These are phyloP conservation scores for Trichomonascaceae sp. DNA, from an alignment of 1,139 yeast species.

Conservation along the genomic window DNA sequence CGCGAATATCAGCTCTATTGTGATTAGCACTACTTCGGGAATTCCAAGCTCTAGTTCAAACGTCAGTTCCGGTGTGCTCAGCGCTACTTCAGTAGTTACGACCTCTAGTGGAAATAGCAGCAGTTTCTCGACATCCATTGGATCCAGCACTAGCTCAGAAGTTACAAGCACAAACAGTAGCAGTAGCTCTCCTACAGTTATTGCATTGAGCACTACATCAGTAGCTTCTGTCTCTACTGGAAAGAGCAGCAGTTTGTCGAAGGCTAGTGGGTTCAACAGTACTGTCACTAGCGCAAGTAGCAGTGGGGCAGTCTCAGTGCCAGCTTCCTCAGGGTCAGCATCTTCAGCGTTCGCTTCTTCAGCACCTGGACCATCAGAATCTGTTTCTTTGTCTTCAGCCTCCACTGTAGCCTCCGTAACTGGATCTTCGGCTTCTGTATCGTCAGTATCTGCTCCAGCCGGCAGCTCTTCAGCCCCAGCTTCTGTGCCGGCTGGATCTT, in stretches of 20 bases:
- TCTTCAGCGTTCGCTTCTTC: slow-evolving; percentile 8
- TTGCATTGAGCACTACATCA: background rate
- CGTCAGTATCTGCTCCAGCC: slow-evolving; percentile 13
- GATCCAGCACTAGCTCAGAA: background rate
- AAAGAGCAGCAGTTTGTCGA: background rate
- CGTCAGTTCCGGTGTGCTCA: background rate
- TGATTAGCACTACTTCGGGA: no score
- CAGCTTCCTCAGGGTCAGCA: background rate
- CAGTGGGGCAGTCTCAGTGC: background rate
- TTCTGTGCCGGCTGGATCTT: slow-evolving; percentile 11
- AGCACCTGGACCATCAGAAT: slow-evolving; percentile 10
- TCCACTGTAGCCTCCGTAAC: slow-evolving; percentile 9
- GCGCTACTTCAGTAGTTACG: background rate
- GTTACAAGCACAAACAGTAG: background rate
- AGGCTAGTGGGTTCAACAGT: no score
- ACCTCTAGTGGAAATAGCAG: background rate
- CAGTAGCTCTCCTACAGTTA: background rate
- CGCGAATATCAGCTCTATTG: no score
- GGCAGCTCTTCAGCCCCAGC: slow-evolving; percentile 13
- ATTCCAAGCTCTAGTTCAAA: no score
- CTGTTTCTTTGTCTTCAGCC: slow-evolving; percentile 12
- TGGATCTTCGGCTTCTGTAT: slow-evolving; percentile 9
- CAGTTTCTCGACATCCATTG: background rate
- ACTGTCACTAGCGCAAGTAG: no score
- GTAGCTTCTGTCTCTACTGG: background rate